A percentile compares a stretch with the other conserved stretches of the same genome.
These are phyloP conservation scores for Wickerhamomyces pijperi DNA, from an alignment of 805 yeast genomes.

Conservation along the genomic window DNA sequence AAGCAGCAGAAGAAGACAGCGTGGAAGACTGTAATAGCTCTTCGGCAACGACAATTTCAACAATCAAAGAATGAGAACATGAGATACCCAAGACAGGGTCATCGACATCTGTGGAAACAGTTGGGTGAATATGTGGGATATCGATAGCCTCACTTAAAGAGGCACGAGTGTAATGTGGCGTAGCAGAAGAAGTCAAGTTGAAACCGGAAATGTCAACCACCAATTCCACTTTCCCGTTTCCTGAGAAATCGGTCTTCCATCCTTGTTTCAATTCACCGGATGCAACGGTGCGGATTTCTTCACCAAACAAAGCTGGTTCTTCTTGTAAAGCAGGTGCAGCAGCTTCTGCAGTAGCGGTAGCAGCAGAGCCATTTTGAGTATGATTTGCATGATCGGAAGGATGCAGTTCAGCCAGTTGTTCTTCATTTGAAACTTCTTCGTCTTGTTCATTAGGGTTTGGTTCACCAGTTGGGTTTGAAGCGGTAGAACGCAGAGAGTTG, in stretches of 20 bases:
- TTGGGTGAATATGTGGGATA: constrained; percentile 21
- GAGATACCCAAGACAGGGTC: constrained; percentile 73
- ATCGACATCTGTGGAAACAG: constrained; percentile 67
- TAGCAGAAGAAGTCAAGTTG: constrained; percentile 42
- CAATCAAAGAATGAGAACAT: constrained; percentile 65
- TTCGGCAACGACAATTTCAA: constrained; percentile 92
- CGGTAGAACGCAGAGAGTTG: constrained; percentile 3
- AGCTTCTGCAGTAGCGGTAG: neutral
- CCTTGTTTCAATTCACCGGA: constrained; percentile 81
- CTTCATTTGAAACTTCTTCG: constrained; percentile 1
- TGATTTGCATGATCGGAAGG: constrained; percentile 22
- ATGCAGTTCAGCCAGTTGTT: constrained; percentile 7
- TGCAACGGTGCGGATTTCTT: constrained; percentile 63
- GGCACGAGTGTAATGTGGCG: constrained; percentile 31
- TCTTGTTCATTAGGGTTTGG: constrained; percentile 2
- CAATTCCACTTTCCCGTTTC: constrained; percentile 69
- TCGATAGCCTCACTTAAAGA: constrained; percentile 29
- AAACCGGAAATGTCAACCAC: constrained; percentile 59
- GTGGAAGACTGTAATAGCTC: constrained; percentile 43
- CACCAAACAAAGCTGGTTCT: constrained; percentile 41
- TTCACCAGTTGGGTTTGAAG: constrained; percentile 11
- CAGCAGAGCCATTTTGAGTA: constrained; percentile 12
- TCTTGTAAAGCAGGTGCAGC: constrained; percentile 15
- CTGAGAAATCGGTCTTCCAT: constrained; percentile 88
- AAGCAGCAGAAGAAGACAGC: constrained; percentile 14